Evolutionary conservation across 2,329 filamentous ascomycete species (phyloP), one percentile per base, ranked within the genome.

Genomic region (Leptoxyphium fumago): DNA sequence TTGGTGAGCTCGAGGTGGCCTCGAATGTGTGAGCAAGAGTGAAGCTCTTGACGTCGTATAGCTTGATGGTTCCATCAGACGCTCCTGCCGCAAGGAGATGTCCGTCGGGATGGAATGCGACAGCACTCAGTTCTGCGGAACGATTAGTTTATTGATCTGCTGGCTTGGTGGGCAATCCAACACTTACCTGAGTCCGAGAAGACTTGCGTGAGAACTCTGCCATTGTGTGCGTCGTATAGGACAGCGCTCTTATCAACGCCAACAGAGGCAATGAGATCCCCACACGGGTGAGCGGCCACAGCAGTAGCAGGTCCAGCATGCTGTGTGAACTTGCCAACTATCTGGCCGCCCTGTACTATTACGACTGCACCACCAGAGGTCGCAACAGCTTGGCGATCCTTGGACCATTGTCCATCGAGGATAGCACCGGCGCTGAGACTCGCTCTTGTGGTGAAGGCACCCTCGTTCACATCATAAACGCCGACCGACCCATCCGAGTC

Each of bases 51-150:
- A 87, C 81, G 64, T 94, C 84, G 65, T 84, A 96, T 43, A 98
- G 75, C 61, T 88, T 85, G 61, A 98, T 82, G 46, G 86, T 78
- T 39, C 86, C 86, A 41, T 82, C 73, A 9, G 69, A 68, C n/a
- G 82, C 84, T 49, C 89, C 91, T 2, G 82, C 83, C 34, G 86
- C 89, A 54, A 96, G 78, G 5, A 98, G 73, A 60, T 95, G 85
- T n/a, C 91, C 91, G 59, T 98, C 91, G 6, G 93, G 91, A 61
- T 98, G 91, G 73, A 98, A 96, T 29, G 82, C 77, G 50, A 80
- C 83, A 42, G 80, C 76, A 1, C 82, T 84, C 39, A 94, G 69
- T 48, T 80, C 84, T 83, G 58, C 10, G 34, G 18, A 26, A 43
- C 10, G 43, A 55, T 64, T 56, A 67, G 60, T 42, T 46, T 43